Evolutionary conservation across 371 early-diverging fungal species (phyloP).

Genomic region (Lichtheimia ramosa): DNA sequence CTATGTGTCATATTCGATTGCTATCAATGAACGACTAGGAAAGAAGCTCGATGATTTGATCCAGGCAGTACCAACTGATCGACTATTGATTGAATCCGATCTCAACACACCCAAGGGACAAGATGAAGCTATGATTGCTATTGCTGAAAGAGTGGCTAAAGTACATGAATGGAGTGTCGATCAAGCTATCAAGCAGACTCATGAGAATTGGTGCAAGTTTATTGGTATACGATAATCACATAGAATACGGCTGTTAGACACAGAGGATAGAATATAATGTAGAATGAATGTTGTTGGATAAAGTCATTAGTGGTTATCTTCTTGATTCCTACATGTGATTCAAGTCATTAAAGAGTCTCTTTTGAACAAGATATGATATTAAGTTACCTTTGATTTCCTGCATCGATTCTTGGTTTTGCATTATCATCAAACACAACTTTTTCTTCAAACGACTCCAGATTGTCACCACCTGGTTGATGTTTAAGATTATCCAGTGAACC

Average conservation of each 20-base stretch:
- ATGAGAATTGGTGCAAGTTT: conserved; percentile 66
- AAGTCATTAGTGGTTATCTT: too few species aligned
- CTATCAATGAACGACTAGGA: conserved; percentile 56
- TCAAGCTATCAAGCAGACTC: conserved; percentile 54
- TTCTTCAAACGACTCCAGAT: conserved; percentile 15
- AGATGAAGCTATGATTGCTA: conserved; percentile 58
- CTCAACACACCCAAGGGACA: conserved; percentile 59
- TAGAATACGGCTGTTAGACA: not conserved
- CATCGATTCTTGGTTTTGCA: conserved; percentile 16
- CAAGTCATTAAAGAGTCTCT: too few species aligned
- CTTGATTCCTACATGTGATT: too few species aligned
- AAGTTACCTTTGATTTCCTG: conserved; percentile 9
- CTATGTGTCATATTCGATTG: conserved; percentile 69
- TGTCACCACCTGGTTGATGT: conserved; percentile 17
- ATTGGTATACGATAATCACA: conserved; percentile 24
- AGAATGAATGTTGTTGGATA: too few species aligned
- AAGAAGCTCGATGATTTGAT: conserved; percentile 56
- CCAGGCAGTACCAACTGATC: conserved; percentile 67
- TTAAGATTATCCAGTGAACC: conserved; percentile 18
- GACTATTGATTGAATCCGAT: conserved; percentile 84
- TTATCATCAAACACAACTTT: conserved; percentile 3
- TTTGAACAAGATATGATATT: not conserved
- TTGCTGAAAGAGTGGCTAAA: conserved; percentile 62
- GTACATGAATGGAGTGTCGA: conserved; percentile 67
- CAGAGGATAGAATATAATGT: not conserved